Conservation (phyloP, 2,329 filamentous ascomycete genomes). For the Aspergillus brunneoviolaceus region DNA sequence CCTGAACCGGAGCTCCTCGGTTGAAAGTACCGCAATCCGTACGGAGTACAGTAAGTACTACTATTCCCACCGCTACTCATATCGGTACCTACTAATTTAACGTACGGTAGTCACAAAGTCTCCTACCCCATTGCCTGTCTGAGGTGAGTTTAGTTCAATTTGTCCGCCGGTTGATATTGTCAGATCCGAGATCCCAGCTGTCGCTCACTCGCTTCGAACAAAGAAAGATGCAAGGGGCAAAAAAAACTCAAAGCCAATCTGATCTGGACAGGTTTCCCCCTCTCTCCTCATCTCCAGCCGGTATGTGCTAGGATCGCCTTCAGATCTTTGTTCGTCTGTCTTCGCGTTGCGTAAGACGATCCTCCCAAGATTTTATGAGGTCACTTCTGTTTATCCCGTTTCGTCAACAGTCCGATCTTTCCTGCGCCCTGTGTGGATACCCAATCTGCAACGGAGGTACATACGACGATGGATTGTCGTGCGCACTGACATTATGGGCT, state of each 20-base stretch:
- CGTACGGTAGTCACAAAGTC: no score
- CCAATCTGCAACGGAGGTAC: background rate
- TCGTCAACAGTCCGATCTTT: background rate
- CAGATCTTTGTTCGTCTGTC: background rate
- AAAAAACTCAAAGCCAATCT: slow-evolving; percentile 4
- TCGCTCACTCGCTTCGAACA: background rate
- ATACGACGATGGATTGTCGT: background rate
- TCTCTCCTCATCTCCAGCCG: background rate
- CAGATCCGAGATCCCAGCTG: background rate
- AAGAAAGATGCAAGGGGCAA: slow-evolving; percentile 7
- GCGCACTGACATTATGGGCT: background rate
- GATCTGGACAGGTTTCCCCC: background rate
- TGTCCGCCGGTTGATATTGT: background rate
- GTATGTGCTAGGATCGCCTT: background rate
- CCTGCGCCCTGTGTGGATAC: slow-evolving; percentile 2
- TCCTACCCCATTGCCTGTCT: background rate
- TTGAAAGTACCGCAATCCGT: background rate
- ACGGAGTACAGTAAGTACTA: background rate
- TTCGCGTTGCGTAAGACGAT: background rate
- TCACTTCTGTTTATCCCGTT: background rate
- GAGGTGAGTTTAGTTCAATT: background rate
- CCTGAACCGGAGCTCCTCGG: background rate
- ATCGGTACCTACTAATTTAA: no score
- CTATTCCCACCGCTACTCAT: no score
- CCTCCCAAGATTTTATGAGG: background rate